Percentiles rank a stretch among this genome's conserved stretches.
Evolutionary conservation across 352 stramenopile genomes (phyloP).

Genomic region (Pseudoperonospora humuli): DNA sequence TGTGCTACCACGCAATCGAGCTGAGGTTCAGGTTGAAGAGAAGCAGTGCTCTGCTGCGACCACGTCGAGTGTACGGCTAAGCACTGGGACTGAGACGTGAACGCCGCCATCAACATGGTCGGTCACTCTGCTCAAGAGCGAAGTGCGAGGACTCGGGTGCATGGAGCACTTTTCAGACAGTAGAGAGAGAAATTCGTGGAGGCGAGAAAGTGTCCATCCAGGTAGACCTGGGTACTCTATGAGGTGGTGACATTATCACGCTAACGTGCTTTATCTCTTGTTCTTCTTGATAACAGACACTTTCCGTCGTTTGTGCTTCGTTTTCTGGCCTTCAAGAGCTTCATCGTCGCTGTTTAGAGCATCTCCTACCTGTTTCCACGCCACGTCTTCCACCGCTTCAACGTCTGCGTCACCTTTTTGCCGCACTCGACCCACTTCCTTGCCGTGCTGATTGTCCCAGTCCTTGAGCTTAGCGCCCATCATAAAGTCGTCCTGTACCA

Average conservation of each 20-base stretch:
- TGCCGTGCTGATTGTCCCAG: slow-evolving; percentile 62
- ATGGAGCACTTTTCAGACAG: too few species aligned
- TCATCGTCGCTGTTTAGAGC: slow-evolving; percentile 49
- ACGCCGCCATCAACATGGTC: too few species aligned
- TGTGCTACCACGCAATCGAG: too few species aligned
- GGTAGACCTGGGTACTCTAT: too few species aligned
- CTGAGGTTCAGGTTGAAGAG: too few species aligned
- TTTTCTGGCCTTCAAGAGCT: slow-evolving; percentile 6
- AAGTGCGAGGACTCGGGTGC: too few species aligned
- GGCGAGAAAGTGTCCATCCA: too few species aligned
- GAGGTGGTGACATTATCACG: slow-evolving; percentile 4
- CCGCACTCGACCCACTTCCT: slow-evolving; percentile 34
- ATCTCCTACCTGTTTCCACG: slow-evolving; percentile 51
- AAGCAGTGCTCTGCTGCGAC: too few species aligned
- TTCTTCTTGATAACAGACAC: slow-evolving; percentile 7
- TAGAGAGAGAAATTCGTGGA: too few species aligned
- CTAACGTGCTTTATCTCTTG: slow-evolving; percentile 19
- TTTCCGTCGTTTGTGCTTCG: slow-evolving; percentile 25
- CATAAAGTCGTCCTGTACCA: slow-evolving; percentile 84
- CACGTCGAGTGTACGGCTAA: too few species aligned
- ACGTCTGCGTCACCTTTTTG: slow-evolving; percentile 45
- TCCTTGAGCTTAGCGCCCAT: slow-evolving; percentile 84
- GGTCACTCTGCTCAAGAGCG: too few species aligned
- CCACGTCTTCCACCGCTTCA: slow-evolving; percentile 52
- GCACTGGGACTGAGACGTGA: too few species aligned